Conservation (phyloP, 108 stramenopile species). For the Asterionellopsis glacialis region DNA sequence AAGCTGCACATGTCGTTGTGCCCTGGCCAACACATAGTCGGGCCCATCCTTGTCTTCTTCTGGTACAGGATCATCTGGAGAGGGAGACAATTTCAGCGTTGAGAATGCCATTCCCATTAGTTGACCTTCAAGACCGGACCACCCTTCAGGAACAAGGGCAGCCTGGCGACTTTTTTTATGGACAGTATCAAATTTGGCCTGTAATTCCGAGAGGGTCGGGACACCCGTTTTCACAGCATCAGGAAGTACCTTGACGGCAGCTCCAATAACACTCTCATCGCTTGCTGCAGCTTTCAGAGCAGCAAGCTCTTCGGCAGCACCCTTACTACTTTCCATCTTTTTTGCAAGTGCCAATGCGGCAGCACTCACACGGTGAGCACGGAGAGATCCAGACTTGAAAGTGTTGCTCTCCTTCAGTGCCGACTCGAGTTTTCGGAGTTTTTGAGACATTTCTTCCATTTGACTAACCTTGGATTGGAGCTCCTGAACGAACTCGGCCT, state of each 20-base stretch:
- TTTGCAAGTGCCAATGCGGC: constrained; percentile 72
- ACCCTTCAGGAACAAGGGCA: constrained; percentile 69
- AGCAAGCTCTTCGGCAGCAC: constrained; percentile 52
- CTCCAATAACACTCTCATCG: constrained; percentile 51
- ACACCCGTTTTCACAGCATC: constrained; percentile 45
- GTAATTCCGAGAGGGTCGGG: constrained; percentile 68
- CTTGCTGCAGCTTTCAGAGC: constrained; percentile 56
- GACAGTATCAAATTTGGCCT: constrained; percentile 60
- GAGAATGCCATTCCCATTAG: constrained; percentile 72
- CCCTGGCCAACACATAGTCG: constrained; percentile 65
- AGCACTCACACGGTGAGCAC: constrained; percentile 68
- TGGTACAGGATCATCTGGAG: constrained; percentile 54
- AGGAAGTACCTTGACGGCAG: constrained; percentile 49
- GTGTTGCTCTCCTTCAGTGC: constrained; percentile 43
- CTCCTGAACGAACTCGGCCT: constrained; percentile 38
- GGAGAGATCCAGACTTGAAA: constrained; percentile 55
- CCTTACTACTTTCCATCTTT: constrained; percentile 53
- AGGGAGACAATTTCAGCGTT: constrained; percentile 56
- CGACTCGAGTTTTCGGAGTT: constrained; percentile 48
- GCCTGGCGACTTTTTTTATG: constrained; percentile 58
- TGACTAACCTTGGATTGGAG: constrained; percentile 43
- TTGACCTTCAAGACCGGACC: constrained; percentile 64
- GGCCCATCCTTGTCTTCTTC: constrained; percentile 49
- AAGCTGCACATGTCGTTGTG: constrained; percentile 58
- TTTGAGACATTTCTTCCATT: constrained; percentile 45